Evolutionary conservation across 140 eudicot genomes (phyloP).

Genomic region (Ambrosia hybrid): DNA sequence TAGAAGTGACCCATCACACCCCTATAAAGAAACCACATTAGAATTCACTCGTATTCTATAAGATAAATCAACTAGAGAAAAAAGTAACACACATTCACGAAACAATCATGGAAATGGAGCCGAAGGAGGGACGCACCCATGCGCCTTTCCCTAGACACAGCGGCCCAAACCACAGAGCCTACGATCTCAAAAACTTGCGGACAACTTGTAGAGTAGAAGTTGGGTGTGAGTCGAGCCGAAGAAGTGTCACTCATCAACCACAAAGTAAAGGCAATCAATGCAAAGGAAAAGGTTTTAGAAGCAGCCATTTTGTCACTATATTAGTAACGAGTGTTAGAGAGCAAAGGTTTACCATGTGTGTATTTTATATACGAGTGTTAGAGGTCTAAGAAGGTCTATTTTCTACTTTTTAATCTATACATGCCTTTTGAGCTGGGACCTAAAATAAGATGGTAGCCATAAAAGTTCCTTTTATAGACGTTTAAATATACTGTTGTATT

Average conservation of each 20-base stretch:
- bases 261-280: slow-evolving; percentile 31
- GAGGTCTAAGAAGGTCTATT: no score
- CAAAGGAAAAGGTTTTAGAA: slow-evolving; percentile 14
- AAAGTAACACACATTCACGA: slow-evolving; percentile 36
- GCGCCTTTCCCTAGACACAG: slow-evolving; percentile 49
- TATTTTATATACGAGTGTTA: neutral
- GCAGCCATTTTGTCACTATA: slow-evolving; percentile 17
- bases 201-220: slow-evolving; percentile 49
- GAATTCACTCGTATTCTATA: neutral
- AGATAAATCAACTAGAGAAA: neutral
- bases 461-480: no score
- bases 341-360: neutral
- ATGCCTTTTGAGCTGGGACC: no score
- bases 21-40: slow-evolving; percentile 24
- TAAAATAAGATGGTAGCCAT: no score
- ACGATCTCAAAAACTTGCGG: slow-evolving; percentile 45
- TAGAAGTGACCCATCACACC: slow-evolving; percentile 55
- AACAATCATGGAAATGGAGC: slow-evolving; percentile 60
- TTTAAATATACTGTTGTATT: no score
- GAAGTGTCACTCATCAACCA: slow-evolving; percentile 23
- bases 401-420: no score
- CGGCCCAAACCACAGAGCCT: slow-evolving; percentile 31
- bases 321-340: slow-evolving; percentile 15
- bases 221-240: slow-evolving; percentile 36
- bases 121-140: slow-evolving; percentile 64